Evolutionary conservation across 164 flowering plant genomes (phyloP), one percentile per base, ranked within the genome.

Genomic region (Platanus orientalis): DNA sequence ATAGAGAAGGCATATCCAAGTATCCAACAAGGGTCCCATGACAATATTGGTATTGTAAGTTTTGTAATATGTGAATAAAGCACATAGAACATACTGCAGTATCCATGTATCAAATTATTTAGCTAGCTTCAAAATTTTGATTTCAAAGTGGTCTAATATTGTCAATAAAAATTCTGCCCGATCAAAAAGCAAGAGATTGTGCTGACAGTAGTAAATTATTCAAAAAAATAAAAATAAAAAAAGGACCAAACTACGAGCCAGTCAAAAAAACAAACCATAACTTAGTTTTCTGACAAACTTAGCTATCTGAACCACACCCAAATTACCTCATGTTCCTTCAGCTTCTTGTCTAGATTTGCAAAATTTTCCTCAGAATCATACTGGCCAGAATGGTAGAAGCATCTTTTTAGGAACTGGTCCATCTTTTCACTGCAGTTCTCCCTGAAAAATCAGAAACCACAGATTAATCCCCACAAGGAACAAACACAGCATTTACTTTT

Each of bases 351-450:
- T 47, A 93, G 74, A 60, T 78, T 81, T 7, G 70, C 67, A 73
- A 93, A 93, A 64, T 89, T 69, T 21, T 88, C 85, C 71, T 78
- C 76, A 0, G 96, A 88, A 75, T 85, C 89, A 71, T 92, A 93
- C 73, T 84, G 94, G 55, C 98, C 97, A 49, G 92, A 79, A 71
- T 93, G 96, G 78, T 90, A 90, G 74, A 88, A 90, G 76, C 97
- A 93, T 73, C 97, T 83, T 68, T 79, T 67, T 19, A 93, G 85
- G 74, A 93, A 93, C 42, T 90, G 78, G 0, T 90, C 90, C 96
- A 93, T 93, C 78, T 90, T 90, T 54, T 88, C 96, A 67, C 78
- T 69, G 60, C 98, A 90, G 60, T 90, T 93, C 69, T 83, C 96
- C 78, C 97, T 93, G 75, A 50, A 71, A 66, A 48, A 4, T 50